Base-by-base conservation (phyloP, 805 yeast species). In the Starmerella floris region DNA sequence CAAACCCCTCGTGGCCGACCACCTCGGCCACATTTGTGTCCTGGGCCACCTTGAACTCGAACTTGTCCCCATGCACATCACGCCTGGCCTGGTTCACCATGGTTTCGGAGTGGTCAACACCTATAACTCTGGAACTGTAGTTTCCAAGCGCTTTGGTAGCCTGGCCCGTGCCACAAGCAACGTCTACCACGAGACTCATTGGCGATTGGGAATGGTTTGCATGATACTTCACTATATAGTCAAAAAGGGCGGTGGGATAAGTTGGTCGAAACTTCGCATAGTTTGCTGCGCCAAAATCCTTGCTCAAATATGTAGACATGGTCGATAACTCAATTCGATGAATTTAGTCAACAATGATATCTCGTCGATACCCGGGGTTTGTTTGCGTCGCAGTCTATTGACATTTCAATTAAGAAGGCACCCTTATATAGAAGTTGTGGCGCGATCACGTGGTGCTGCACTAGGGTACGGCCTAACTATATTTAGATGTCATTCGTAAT, bases 121-220 rank as follows among this genome's bases (percentile, higher is more conserved):
- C 93, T 22, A 76, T 62, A 1, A 75, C 73, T 1, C 59, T 50
- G 15, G 64, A 56, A 50, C 77, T 76, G 39, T 62, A 57, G 1
- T 60, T 49, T 3, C 68, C 51, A 30, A 78, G 55, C 32, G 75
- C 73, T 45, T 70, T 65, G 0, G 87, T 70, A 1, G 79, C 88
- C 48, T 75, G 75, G 0, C 93, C 93, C 0, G 91, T 73, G 1
- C 94, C 94, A 58, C 85, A 79, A 0, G 91, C 94, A 3, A 79
- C 61, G 60, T 84, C 95, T 10, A 83, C 56, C 2, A 75, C 71
- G n/a, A 64, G 47, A 1, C 56, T 26, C 3, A 36, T 4, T 10
- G 50, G 43, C n/a, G 48, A 46, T 5, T 36, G 13, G 15, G 30
- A 5, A 31, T 36, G 27, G 9, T 11, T n/a, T 20, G 30, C 19